Evolutionary conservation across 768 basidiomycete species (phyloP).

Genomic region (Epithele typhae): DNA sequence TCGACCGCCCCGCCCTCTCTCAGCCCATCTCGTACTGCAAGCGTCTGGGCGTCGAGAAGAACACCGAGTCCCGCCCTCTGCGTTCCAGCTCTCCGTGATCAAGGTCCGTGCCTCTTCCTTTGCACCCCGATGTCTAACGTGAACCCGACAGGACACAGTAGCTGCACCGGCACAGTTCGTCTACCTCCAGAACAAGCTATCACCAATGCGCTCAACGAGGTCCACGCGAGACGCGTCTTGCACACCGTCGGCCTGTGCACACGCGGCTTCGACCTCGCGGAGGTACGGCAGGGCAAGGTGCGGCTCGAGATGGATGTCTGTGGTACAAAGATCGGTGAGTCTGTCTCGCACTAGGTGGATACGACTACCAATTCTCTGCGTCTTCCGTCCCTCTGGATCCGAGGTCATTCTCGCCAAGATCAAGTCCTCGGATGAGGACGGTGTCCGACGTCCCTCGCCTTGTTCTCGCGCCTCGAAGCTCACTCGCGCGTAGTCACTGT

Average conservation of each 20-base stretch:
- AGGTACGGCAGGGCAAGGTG: conserved; percentile 88
- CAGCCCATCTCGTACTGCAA: no score
- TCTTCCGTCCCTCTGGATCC: conserved; percentile 87
- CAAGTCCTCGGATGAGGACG: conserved; percentile 79
- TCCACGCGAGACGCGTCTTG: conserved; percentile 89
- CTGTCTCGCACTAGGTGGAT: no score
- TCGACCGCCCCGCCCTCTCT: no score
- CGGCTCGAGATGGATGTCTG: conserved; percentile 88
- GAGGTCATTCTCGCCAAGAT: conserved; percentile 91
- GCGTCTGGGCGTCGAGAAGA: no score
- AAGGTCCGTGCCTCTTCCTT: no score
- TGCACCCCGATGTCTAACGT: no score
- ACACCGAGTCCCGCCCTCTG: no score
- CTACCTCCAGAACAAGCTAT: conserved; percentile 75
- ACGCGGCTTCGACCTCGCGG: conserved; percentile 81
- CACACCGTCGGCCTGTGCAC: conserved; percentile 91
- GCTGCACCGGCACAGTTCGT: conserved; percentile 85
- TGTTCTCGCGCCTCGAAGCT: not conserved
- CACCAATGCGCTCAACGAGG: conserved; percentile 85
- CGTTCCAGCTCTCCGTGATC: conserved; percentile 35
- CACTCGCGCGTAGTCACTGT: conserved; percentile 55
- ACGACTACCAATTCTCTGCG: no score
- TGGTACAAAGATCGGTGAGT: conserved; percentile 81
- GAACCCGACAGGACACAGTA: conserved; percentile 80
- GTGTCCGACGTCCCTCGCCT: conserved; percentile 65